Evolutionary conservation across 805 yeast genomes (phyloP), one percentile per base, ranked within the genome.

Genomic region (Hanseniaspora guilliermondii): DNA sequence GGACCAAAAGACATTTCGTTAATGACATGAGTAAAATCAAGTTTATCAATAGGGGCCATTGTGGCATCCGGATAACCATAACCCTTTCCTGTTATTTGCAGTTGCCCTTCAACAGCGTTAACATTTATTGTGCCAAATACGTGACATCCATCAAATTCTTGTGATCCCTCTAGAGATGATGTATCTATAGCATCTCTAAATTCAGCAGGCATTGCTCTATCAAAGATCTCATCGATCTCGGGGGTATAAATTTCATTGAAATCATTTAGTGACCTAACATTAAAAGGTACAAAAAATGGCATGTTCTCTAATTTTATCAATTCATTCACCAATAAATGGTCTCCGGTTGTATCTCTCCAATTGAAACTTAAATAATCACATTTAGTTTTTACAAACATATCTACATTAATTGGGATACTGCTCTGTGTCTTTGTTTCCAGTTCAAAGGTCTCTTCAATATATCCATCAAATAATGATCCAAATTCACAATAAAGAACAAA

Each of bases 1-100:
- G 80, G 86, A 14, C 98, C 98, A 68, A 82, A 91, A 11, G 97
- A 87, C 58, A 88, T 78, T 66, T 91, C 97, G 57, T 78, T 78
- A 57, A 93, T 82, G 5, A 79, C 79, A 68, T 93, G 98, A 0
- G 95, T 77, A 64, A 91, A 84, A 63, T 91, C 85, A 56, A 86
- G 68, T 22, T 74, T 68, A 39, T 78, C 78, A 11, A 75, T 73
- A 42, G 68, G 67, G 46, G 77, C 70, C 56, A 77, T 67, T 21
- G 59, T 59, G 19, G 48, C 47, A 57, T 75, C 81, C 38, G 68
- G 60, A 58, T 81, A 82, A 1, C 86, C 89, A 58, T 70, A 70
- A 0, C 94, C 94, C 60, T 77, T 80, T 2, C 85, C 87, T 1
- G 89, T 84, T 47, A 93, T 83, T 61, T 83, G 89, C 62, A 93